Evolutionary conservation across 75 land plant genomes (phyloP).

Genomic region (Gnetum montanum): DNA sequence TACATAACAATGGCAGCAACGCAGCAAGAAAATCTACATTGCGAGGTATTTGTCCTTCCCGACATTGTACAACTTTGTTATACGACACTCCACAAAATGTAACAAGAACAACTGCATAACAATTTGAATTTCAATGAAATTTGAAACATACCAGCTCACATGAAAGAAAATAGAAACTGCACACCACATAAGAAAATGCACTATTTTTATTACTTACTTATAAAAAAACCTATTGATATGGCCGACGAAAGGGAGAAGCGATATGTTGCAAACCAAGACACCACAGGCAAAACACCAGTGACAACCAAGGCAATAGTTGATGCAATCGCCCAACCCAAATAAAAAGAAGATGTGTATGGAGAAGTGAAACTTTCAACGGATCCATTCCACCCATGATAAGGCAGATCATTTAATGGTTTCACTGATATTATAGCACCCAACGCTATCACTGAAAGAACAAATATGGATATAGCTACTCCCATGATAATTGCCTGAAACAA

Average conservation of each 20-base stretch:
- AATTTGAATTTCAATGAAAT: conserved; percentile 11
- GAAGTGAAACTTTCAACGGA: conserved; percentile 39
- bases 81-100: conserved; percentile 96
- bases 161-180: neutral
- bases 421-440: conserved; percentile 85
- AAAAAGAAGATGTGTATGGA: conserved; percentile 87
- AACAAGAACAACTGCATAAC: conserved; percentile 68
- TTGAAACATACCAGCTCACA: neutral
- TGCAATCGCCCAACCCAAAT: conserved; percentile 93
- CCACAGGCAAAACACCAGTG: conserved; percentile 80
- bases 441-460: conserved; percentile 50
- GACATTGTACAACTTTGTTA: conserved; percentile 58
- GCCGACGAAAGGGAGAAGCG: conserved; percentile 94
- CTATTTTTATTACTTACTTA: conserved; percentile 38
- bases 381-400: conserved; percentile 53
- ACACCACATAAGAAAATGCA: too few relatives aligned
- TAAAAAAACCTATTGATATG: conserved; percentile 70
- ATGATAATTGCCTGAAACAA: conserved; percentile 59
- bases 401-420: conserved; percentile 75
- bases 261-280: conserved; percentile 98
- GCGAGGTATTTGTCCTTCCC: conserved; percentile 55
- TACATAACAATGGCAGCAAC: conserved; percentile 79
- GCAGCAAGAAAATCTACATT: conserved; percentile 95
- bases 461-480: conserved; percentile 43
- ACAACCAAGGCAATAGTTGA: conserved; percentile 69